phyloP scores from a whole-genome alignment of 768 basidiomycete species.

The Leucosporidium yakuticum region DNA sequence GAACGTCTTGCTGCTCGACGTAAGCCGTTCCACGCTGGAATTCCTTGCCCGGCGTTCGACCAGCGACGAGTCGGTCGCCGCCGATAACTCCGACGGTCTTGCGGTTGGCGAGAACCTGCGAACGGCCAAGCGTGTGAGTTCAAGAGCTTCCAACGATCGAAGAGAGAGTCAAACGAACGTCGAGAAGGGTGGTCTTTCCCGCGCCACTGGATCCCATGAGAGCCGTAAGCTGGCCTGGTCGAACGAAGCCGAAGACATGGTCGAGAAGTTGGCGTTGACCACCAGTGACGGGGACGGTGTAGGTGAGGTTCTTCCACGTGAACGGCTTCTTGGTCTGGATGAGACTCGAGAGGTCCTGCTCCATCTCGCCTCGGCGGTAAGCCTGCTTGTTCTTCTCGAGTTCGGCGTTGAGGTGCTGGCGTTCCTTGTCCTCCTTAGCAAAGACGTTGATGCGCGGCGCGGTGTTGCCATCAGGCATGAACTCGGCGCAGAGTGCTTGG shows the following conservation, averaged over 20 bases:
- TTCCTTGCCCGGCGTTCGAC: constrained; percentile 42
- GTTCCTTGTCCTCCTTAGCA: constrained; percentile 39
- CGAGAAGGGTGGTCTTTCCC: constrained; percentile 45
- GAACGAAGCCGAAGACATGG: constrained; percentile 45
- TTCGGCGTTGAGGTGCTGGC: constrained; percentile 42
- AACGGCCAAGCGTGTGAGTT: constrained; percentile 37
- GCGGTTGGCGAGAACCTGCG: constrained; percentile 36
- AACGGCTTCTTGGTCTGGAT: constrained; percentile 29
- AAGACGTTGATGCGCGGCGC: constrained; percentile 42
- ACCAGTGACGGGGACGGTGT: constrained; percentile 17
- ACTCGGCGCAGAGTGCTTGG: constrained; percentile 21
- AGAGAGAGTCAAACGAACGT: too few relatives aligned
- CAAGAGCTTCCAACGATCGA: too few relatives aligned
- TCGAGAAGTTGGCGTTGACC: constrained; percentile 32
- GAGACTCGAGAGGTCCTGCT: constrained; percentile 15
- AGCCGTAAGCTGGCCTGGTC: constrained; percentile 47
- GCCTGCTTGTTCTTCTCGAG: constrained; percentile 45
- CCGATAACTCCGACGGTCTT: constrained; percentile 49
- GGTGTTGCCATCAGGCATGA: constrained; percentile 15
- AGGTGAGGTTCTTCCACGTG: constrained; percentile 43
- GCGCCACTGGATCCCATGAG: constrained; percentile 50
- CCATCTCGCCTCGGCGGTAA: constrained; percentile 12
- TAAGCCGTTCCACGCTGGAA: constrained; percentile 49
- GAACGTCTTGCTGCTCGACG: constrained; percentile 45
- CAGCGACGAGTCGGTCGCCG: constrained; percentile 53